phyloP scores from a whole-genome alignment of 495 filamentous ascomycete species.

The Podospora sp. region DNA sequence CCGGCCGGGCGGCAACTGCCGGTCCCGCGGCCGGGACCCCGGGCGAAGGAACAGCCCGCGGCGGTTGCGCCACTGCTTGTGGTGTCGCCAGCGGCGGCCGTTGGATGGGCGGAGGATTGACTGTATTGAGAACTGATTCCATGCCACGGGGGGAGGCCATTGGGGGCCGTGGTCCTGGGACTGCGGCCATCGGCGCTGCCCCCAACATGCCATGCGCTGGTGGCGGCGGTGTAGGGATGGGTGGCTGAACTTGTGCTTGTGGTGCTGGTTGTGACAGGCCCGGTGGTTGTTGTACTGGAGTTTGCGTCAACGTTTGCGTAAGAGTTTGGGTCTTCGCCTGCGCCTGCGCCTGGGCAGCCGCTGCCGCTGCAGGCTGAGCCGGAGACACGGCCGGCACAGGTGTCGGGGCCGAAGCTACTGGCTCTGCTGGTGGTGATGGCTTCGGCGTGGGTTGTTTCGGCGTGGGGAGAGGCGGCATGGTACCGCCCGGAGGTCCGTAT shows the following conservation, averaged over 20 bases:
- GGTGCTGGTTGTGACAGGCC: constrained; percentile 19
- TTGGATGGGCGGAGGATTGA: constrained; percentile 15
- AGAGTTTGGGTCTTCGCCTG: constrained; percentile 26
- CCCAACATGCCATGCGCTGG: constrained; percentile 35
- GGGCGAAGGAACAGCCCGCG: constrained; percentile 14
- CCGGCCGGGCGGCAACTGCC: constrained; percentile 33
- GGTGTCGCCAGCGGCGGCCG: constrained; percentile 5
- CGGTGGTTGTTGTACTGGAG: constrained; percentile 17
- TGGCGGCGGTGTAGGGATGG: constrained; percentile 23
- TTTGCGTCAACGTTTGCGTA: constrained; percentile 18
- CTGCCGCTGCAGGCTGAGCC: constrained; percentile 22
- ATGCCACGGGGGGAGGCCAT: constrained; percentile 36
- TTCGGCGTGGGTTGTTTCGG: constrained; percentile 45
- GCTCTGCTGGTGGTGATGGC: constrained; percentile 12
- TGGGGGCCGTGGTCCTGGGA: constrained; percentile 22
- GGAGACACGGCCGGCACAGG: constrained; percentile 13
- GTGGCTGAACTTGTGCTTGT: constrained; percentile 20
- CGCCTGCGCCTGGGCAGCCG: constrained; percentile 20
- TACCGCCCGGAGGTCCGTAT: constrained; percentile 66
- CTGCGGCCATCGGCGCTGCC: constrained; percentile 41
- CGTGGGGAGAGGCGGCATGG: constrained; percentile 57
- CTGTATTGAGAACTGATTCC: constrained; percentile 33
- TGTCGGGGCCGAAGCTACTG: constrained; percentile 18
- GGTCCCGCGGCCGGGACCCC: constrained; percentile 8
- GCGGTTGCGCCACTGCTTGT: constrained; percentile 3